Evolutionary conservation across 306 rosid species (phyloP).

Genomic region (Quercus wislizeni): DNA sequence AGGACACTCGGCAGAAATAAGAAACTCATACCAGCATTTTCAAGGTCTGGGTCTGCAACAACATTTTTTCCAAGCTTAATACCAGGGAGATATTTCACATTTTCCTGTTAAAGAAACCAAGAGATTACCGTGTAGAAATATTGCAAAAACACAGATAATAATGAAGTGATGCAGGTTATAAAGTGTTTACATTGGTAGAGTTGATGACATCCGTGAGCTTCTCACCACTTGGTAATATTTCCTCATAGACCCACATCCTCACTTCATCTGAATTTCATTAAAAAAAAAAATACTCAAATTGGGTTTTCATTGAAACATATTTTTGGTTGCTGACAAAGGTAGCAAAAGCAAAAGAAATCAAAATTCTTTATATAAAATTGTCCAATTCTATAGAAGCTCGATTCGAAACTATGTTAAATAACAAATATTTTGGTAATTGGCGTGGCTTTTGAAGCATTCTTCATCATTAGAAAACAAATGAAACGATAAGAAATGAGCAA

Average conservation of each 20-base stretch:
- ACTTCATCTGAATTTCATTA: conserved; percentile 64
- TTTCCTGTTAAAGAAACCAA: conserved; percentile 53
- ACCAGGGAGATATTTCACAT: conserved; percentile 86
- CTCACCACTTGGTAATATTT: conserved; percentile 66
- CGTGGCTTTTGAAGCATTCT: not conserved
- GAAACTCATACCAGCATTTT: conserved; percentile 55
- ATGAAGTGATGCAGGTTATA: conserved; percentile 10
- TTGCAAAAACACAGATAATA: not conserved
- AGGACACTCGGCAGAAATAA: conserved; percentile 1
- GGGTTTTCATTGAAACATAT: not conserved
- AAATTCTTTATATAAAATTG: not conserved
- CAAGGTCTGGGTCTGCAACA: conserved; percentile 82
- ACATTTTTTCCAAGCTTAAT: conserved; percentile 85
- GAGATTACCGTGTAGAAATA: conserved; percentile 7
- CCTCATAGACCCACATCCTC: conserved; percentile 95
- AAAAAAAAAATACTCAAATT: conserved; percentile 5
- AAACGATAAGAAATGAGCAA: not conserved
- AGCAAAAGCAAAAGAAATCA: not conserved
- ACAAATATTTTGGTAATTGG: not conserved
- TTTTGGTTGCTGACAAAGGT: not conserved
- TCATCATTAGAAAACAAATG: not conserved
- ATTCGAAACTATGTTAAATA: not conserved
- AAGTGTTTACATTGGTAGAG: conserved; percentile 56
- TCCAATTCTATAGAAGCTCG: not conserved
- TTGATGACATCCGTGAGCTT: conserved; percentile 84